phyloP scores from a whole-genome alignment of 441 rosid species.

The Populus hybrid region DNA sequence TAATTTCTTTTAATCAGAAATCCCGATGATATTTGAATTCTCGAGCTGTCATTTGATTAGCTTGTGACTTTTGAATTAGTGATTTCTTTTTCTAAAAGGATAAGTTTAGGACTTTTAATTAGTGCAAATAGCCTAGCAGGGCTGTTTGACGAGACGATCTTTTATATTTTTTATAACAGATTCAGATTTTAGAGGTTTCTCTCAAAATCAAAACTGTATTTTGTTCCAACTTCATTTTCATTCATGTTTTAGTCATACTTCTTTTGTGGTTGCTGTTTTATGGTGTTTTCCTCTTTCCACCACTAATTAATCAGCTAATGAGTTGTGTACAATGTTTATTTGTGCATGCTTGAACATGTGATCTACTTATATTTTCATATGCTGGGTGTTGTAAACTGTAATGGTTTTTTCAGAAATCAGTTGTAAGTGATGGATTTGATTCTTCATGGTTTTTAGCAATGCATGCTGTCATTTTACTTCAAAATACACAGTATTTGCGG shows the following conservation, averaged over 20 bases:
- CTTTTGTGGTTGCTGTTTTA: neutral
- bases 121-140: neutral
- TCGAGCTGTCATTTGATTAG: too few relatives aligned
- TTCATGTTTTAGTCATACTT: neutral
- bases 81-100: neutral
- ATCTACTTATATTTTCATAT: slow-evolving; percentile 4
- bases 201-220: neutral
- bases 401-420: neutral
- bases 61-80: too few relatives aligned
- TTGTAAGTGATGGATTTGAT: slow-evolving; percentile 1
- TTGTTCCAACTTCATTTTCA: neutral
- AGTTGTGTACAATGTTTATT: neutral
- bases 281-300: neutral
- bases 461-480: neutral
- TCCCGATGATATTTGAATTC: too few relatives aligned
- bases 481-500: neutral
- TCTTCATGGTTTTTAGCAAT: neutral
- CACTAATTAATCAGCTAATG: neutral
- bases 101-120: neutral
- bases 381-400: neutral
- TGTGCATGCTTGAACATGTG: neutral
- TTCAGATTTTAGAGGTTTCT: neutral
- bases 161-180: too few relatives aligned
- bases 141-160: neutral
- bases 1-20: too few relatives aligned